These are phyloP conservation scores for Thalassiosira mediterranea DNA, from an alignment of 352 stramenopile genomes.

Conservation along the genomic window DNA sequence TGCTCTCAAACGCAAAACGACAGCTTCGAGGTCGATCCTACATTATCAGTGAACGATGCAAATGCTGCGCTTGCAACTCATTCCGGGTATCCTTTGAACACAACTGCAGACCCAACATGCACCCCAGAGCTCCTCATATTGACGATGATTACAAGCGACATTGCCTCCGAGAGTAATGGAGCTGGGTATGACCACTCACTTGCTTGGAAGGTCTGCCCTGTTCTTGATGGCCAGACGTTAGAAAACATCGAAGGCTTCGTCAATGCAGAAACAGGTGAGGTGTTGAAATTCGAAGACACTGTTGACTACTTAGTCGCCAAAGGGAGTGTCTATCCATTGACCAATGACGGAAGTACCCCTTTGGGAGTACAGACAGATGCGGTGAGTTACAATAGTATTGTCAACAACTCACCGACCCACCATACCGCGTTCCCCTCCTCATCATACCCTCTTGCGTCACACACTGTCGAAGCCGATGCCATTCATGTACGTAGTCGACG, in stretches of 20 bases:
- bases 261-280: conserved; percentile 11
- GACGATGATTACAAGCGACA: too few relatives aligned
- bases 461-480: too few relatives aligned
- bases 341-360: conserved; percentile 18
- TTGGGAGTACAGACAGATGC: neutral
- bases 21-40: too few relatives aligned
- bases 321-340: conserved; percentile 18
- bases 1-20: too few relatives aligned
- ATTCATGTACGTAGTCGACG: conserved; percentile 26
- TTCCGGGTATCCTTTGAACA: too few relatives aligned
- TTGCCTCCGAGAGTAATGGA: too few relatives aligned
- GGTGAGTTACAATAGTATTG: neutral
- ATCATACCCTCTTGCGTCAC: too few relatives aligned
- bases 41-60: conserved; percentile 1
- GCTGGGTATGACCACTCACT: conserved; percentile 11
- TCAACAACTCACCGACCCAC: neutral
- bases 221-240: conserved; percentile 17
- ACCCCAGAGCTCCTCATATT: too few relatives aligned
- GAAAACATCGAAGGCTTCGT: conserved; percentile 33
- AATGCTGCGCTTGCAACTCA: too few relatives aligned
- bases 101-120: too few relatives aligned
- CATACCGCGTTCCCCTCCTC: neutral
- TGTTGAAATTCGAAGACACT: conserved; percentile 20
- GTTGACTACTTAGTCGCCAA: conserved; percentile 33
- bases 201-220: conserved; percentile 29